A percentile compares a stretch with the other conserved stretches of the same genome.
phyloP scores from a whole-genome alignment of 2,329 filamentous ascomycete species.

The Venturia carpophila region DNA sequence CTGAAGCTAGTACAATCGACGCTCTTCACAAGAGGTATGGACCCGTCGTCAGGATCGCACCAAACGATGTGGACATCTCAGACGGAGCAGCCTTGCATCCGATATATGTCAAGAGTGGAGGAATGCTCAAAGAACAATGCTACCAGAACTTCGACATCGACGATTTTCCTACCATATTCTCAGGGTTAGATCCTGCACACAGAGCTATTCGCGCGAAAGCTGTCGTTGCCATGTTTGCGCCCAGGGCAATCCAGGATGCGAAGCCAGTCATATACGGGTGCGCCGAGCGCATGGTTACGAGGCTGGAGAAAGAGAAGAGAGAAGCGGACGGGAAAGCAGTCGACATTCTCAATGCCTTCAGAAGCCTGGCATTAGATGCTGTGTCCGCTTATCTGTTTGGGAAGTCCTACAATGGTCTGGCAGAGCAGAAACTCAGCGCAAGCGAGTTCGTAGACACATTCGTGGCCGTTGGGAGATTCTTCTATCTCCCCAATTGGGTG shows the following conservation, averaged over 20 bases:
- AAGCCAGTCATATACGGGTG: conserved; percentile 34
- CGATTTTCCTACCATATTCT: conserved; percentile 48
- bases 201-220: conserved; percentile 42
- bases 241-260: conserved; percentile 37
- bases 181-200: conserved; percentile 35
- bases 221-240: conserved; percentile 44
- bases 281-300: conserved; percentile 36
- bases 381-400: conserved; percentile 48
- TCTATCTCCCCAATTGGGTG: conserved; percentile 41
- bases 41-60: conserved; percentile 24
- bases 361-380: conserved; percentile 47
- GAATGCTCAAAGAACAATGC: conserved; percentile 45
- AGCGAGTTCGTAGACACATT: conserved; percentile 47
- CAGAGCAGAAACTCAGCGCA: conserved; percentile 36
- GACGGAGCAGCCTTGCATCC: conserved; percentile 40
- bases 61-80: conserved; percentile 31
- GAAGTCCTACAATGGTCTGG: conserved; percentile 42
- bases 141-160: conserved; percentile 53
- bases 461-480: conserved; percentile 48
- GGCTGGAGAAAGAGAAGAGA: conserved; percentile 32
- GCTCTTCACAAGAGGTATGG: conserved; percentile 22
- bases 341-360: conserved; percentile 43
- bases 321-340: conserved; percentile 29
- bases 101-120: conserved; percentile 46
- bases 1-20: conserved; percentile 23